Conservation (phyloP, 1,284 basidiomycete species). For the Phellinidium pouzarii region DNA sequence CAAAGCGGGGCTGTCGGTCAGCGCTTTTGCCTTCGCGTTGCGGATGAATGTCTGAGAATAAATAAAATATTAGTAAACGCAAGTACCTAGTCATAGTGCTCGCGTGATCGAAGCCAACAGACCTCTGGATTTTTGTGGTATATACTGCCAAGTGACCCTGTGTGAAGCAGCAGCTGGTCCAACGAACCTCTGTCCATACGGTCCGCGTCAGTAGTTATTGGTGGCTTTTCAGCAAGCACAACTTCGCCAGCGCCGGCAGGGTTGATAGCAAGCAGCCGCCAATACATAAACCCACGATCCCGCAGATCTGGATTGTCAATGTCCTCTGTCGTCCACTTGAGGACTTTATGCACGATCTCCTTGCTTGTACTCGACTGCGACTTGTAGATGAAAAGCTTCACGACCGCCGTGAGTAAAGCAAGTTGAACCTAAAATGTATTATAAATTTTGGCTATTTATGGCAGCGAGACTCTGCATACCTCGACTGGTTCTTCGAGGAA, state of each 20-base stretch:
- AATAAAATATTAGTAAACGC: not conserved
- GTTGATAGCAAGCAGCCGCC: slow-evolving; percentile 93
- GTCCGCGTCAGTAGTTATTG: slow-evolving; percentile 97
- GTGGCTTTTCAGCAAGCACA: slow-evolving; percentile 90
- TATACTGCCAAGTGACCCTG: slow-evolving; percentile 78
- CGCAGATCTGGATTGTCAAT: slow-evolving; percentile 96
- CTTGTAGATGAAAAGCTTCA: slow-evolving; percentile 96
- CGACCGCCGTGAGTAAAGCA: slow-evolving; percentile 88
- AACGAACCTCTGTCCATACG: slow-evolving; percentile 93
- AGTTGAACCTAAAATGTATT: slow-evolving; percentile 74
- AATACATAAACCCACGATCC: slow-evolving; percentile 99
- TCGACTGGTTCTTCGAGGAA: slow-evolving; percentile 94
- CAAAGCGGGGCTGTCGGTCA: slow-evolving; percentile 71
- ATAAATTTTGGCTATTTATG: not conserved
- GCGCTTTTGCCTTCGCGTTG: slow-evolving; percentile 64
- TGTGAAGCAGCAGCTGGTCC: slow-evolving; percentile 81
- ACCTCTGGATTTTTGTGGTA: slow-evolving; percentile 89
- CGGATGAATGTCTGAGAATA: slow-evolving; percentile 81
- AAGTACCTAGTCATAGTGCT: slow-evolving; percentile 1
- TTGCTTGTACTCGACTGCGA: slow-evolving; percentile 79
- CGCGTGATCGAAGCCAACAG: slow-evolving; percentile 20
- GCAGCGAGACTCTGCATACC: slow-evolving; percentile 37
- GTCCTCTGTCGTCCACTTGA: slow-evolving; percentile 97
- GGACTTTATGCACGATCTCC: slow-evolving; percentile 87
- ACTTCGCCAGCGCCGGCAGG: slow-evolving; percentile 85